Base-by-base conservation (phyloP, 2,329 filamentous ascomycete species). In the Epichloe amarillans region DNA sequence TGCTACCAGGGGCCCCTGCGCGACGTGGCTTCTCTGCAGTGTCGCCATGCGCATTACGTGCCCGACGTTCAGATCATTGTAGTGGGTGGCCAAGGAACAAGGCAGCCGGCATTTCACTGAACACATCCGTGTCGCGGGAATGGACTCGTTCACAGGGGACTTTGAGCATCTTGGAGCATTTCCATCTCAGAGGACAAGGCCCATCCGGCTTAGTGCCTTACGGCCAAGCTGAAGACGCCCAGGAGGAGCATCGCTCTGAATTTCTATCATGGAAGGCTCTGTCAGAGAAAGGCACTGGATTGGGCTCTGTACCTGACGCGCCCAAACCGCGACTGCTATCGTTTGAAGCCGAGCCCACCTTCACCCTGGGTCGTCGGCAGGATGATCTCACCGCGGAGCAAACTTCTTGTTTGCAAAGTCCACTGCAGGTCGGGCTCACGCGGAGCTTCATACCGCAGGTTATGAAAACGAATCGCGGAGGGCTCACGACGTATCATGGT, bases 401-500 rank as follows among this genome's bases (percentile, higher is more conserved):
- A 57, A 65, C 69, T 2, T 62, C 60, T 3, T 67, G 70, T 2
- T 67, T 83, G 40, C 62, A 58, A 7, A 65, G 64, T 3, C 69
- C 70, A 2, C 63, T 78, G 26, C 56, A 53, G 26, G 58, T 74
- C 40, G 17, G 54, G 46, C 54, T 54, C 23, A 37, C 62, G 35
- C 50, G 39, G 52, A 64, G 35, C 47, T 71, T 67, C 58, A 56
- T 64, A 26, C 85, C 84, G 3, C 71, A 77, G n/a, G 80, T 93
- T 58, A 67, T 79, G 42, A 75, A 82, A 59, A 84, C 87, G 14
- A 77, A 82, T n/a, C 82, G 93, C 50, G 93, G 93, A 54, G 93
- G 93, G 0, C 82, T 95, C 57, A 90, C 88, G 0, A 97, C 93
- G 3, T 97, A 95, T 70, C 93, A 98, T 64, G 93, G 91, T 0